Evolutionary conservation across 257 asterid species (phyloP).

Genomic region (Capsicum rhomboideum): DNA sequence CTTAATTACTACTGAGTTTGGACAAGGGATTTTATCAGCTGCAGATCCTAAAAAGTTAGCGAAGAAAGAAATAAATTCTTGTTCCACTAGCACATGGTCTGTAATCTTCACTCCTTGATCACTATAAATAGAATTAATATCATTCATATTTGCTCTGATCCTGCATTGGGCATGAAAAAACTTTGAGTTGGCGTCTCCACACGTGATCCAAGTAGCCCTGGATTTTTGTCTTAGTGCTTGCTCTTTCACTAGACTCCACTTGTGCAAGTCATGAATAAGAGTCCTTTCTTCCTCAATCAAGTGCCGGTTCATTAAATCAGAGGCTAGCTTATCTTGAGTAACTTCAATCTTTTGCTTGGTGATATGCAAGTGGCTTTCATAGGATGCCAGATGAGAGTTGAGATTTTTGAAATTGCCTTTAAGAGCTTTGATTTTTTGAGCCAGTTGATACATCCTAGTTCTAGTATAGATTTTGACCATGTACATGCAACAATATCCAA

Average conservation of each 20-base stretch:
- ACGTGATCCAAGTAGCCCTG: background rate
- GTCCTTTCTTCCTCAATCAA: background rate
- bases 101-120: background rate
- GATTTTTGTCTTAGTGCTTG: background rate
- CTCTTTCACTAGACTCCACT: background rate
- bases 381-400: background rate
- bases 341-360: background rate
- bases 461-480: background rate
- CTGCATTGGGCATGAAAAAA: background rate
- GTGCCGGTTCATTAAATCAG: background rate
- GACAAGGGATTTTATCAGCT: background rate
- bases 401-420: background rate
- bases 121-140: background rate
- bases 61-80: background rate
- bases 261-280: background rate
- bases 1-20: background rate
- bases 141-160: background rate
- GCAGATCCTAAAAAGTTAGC: background rate
- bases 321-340: background rate
- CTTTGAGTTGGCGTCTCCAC: background rate
- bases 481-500: background rate
- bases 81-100: background rate
- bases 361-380: background rate
- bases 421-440: background rate
- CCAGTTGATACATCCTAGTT: background rate